Percentiles rank a stretch among this genome's conserved stretches.
Evolutionary conservation across 2,329 filamentous ascomycete species (phyloP).

Genomic region (Aspergillus quadricinctus): DNA sequence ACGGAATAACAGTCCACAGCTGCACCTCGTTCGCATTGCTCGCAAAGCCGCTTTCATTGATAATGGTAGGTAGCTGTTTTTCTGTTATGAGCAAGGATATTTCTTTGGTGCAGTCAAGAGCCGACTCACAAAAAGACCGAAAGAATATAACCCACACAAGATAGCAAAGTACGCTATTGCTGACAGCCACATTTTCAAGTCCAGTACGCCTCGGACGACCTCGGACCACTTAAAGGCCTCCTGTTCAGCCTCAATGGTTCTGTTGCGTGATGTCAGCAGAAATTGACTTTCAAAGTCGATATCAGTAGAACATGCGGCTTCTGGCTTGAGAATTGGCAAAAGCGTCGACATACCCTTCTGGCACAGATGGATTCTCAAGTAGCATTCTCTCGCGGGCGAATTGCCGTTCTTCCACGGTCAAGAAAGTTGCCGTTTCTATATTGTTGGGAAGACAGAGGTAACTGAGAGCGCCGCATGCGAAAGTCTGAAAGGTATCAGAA

Average conservation of each 20-base stretch:
- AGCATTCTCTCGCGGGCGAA: slow-evolving; percentile 46
- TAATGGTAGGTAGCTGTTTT: slow-evolving; percentile 58
- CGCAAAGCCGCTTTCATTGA: slow-evolving; percentile 53
- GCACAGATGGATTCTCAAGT: slow-evolving; percentile 30
- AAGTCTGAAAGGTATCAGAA: slow-evolving; percentile 41
- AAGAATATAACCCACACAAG: slow-evolving; percentile 55
- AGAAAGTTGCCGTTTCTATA: slow-evolving; percentile 50
- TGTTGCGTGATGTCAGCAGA: background rate
- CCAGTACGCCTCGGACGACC: slow-evolving; percentile 58
- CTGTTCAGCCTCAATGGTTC: slow-evolving; percentile 17
- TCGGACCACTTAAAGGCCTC: slow-evolving; percentile 59
- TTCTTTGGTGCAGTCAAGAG: background rate
- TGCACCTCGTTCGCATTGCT: slow-evolving; percentile 55
- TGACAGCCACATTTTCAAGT: slow-evolving; percentile 59
- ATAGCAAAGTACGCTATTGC: slow-evolving; percentile 60
- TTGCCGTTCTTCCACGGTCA: slow-evolving; percentile 50
- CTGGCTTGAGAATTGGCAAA: background rate
- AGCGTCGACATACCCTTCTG: slow-evolving; percentile 20
- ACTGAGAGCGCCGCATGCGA: slow-evolving; percentile 49
- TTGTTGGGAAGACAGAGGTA: slow-evolving; percentile 55
- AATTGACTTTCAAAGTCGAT: background rate
- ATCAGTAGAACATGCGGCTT: background rate
- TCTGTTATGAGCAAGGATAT: background rate
- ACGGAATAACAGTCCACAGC: slow-evolving; percentile 61
- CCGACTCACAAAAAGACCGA: slow-evolving; percentile 56